phyloP scores from a whole-genome alignment of 139 green algal genomes.

The Picochlorum sp. region DNA sequence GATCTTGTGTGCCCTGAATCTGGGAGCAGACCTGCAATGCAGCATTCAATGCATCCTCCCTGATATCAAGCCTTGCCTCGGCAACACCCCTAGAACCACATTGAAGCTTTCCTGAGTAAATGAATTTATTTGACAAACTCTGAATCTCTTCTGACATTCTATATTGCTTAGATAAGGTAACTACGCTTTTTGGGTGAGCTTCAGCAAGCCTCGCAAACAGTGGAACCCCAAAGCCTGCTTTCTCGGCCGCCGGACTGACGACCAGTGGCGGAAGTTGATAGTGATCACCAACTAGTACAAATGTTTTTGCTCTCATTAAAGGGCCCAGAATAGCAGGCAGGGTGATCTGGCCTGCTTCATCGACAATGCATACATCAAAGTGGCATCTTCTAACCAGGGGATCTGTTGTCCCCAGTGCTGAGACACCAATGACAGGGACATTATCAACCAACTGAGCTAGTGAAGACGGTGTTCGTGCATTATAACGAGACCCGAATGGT shows the following conservation, averaged over 20 bases:
- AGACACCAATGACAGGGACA: slow-evolving; percentile 42
- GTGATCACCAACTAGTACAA: slow-evolving; percentile 76
- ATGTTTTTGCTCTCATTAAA: slow-evolving; percentile 41
- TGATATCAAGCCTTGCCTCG: slow-evolving; percentile 13
- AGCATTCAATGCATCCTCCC: neutral
- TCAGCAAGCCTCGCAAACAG: slow-evolving; percentile 75
- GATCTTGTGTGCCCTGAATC: neutral
- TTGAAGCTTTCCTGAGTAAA: slow-evolving; percentile 67
- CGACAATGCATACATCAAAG: slow-evolving; percentile 93
- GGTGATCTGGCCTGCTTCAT: slow-evolving; percentile 81
- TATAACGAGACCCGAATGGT: slow-evolving; percentile 34
- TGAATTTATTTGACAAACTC: slow-evolving; percentile 70
- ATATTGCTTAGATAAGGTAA: slow-evolving; percentile 72
- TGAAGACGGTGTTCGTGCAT: slow-evolving; percentile 7
- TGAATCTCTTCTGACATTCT: slow-evolving; percentile 84
- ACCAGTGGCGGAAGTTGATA: slow-evolving; percentile 70
- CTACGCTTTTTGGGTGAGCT: slow-evolving; percentile 62
- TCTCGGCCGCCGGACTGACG: slow-evolving; percentile 34
- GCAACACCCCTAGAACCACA: slow-evolving; percentile 52
- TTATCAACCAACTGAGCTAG: slow-evolving; percentile 4
- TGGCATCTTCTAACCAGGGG: slow-evolving; percentile 39
- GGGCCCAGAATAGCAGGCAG: slow-evolving; percentile 31
- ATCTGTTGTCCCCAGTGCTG: slow-evolving; percentile 58
- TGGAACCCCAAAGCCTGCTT: slow-evolving; percentile 50
- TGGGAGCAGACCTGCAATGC: no score